These are phyloP conservation scores for Cladosporium sp. DNA, from an alignment of 2,329 filamentous ascomycete genomes.

Conservation along the genomic window DNA sequence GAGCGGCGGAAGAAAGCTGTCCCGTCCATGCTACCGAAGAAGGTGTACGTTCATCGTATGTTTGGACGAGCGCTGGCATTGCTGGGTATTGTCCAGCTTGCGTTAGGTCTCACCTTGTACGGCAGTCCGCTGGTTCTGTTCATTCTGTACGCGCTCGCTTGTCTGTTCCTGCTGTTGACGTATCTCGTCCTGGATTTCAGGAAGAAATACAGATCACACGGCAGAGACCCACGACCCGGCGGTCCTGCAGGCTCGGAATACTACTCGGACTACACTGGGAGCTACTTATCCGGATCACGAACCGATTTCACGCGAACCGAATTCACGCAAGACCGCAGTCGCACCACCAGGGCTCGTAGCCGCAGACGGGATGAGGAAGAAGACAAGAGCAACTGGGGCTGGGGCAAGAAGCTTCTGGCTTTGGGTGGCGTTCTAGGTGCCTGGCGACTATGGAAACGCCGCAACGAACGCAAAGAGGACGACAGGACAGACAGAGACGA, in stretches of 20 bases:
- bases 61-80: slow-evolving; percentile 74
- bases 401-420: slow-evolving; percentile 47
- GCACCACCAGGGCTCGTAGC: neutral
- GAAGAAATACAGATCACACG: slow-evolving; percentile 40
- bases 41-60: slow-evolving; percentile 75
- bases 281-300: slow-evolving; percentile 51
- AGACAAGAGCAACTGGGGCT: slow-evolving; percentile 37
- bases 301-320: slow-evolving; percentile 59
- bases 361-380: slow-evolving; percentile 28
- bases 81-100: slow-evolving; percentile 82
- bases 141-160: slow-evolving; percentile 80
- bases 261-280: slow-evolving; percentile 32
- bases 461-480: slow-evolving; percentile 23
- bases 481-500: slow-evolving; percentile 10
- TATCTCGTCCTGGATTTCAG: slow-evolving; percentile 82
- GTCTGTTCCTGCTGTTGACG: slow-evolving; percentile 67
- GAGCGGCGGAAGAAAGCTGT: slow-evolving; percentile 47
- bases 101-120: slow-evolving; percentile 86
- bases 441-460: slow-evolving; percentile 56
- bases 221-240: slow-evolving; percentile 20
- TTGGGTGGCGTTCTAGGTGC: slow-evolving; percentile 59
- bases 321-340: slow-evolving; percentile 51
- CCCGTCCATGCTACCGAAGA: slow-evolving; percentile 57
- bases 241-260: slow-evolving; percentile 26
- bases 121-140: slow-evolving; percentile 85